Evolutionary conservation across 805 yeast genomes (phyloP).

Genomic region (Lipomyces japonicus): DNA sequence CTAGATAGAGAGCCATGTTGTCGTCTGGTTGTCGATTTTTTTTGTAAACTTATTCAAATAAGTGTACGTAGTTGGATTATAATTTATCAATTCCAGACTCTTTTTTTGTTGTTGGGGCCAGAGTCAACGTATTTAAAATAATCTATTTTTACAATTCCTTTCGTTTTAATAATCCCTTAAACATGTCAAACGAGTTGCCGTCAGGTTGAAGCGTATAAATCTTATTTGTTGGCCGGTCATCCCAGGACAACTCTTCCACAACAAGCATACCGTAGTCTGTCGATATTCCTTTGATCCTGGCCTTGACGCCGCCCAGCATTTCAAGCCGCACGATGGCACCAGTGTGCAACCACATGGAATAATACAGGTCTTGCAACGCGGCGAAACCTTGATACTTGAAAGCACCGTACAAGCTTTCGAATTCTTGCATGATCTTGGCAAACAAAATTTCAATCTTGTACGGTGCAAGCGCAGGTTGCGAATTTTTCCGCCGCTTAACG

Average conservation of each 20-base stretch:
- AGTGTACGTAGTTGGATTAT: too few relatives aligned
- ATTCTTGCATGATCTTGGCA: slow-evolving; percentile 64
- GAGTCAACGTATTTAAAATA: not conserved
- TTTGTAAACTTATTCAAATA: too few relatives aligned
- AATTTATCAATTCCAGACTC: not conserved
- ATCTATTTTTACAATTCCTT: slow-evolving; percentile 35
- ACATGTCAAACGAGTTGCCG: slow-evolving; percentile 95
- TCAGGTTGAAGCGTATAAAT: slow-evolving; percentile 82
- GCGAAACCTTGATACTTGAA: slow-evolving; percentile 64
- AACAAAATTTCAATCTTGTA: slow-evolving; percentile 49
- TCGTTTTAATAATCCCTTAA: slow-evolving; percentile 76
- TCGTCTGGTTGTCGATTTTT: too few relatives aligned
- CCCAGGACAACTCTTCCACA: slow-evolving; percentile 60
- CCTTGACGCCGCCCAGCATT: slow-evolving; percentile 50
- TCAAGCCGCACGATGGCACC: slow-evolving; percentile 69
- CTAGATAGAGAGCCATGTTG: too few relatives aligned
- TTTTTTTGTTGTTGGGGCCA: not conserved
- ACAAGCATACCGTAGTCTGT: slow-evolving; percentile 76
- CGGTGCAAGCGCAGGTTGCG: slow-evolving; percentile 46
- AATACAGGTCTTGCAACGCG: slow-evolving; percentile 67
- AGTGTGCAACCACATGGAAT: slow-evolving; percentile 80
- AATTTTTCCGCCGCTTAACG: slow-evolving; percentile 44
- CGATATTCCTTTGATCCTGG: slow-evolving; percentile 75
- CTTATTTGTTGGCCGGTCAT: slow-evolving; percentile 50
- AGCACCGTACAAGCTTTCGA: slow-evolving; percentile 55